phyloP scores from a whole-genome alignment of 768 basidiomycete genomes.

The Podaxis sp. region DNA sequence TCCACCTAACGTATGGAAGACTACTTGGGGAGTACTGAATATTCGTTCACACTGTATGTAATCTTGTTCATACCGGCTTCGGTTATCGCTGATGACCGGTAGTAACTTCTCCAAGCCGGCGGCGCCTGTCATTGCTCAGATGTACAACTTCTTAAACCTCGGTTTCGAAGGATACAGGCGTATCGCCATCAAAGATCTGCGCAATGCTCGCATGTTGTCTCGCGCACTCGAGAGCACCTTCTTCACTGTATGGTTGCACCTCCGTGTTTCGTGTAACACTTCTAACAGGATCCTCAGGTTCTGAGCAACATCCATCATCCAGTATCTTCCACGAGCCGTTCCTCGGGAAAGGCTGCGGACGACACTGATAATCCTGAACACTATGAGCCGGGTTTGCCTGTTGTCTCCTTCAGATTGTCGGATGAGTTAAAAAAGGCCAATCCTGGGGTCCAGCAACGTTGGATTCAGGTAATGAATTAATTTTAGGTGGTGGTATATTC shows the following conservation, averaged over 20 bases:
- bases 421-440: constrained; percentile 52
- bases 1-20: constrained; percentile 25
- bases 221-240: constrained; percentile 56
- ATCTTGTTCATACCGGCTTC: not conserved
- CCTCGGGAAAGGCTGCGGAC: constrained; percentile 11
- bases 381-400: constrained; percentile 57
- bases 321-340: constrained; percentile 20
- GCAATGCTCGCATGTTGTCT: constrained; percentile 57
- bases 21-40: constrained; percentile 60
- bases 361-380: constrained; percentile 40
- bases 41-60: constrained; percentile 52
- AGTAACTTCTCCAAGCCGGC: constrained; percentile 61
- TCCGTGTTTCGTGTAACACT: not conserved
- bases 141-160: constrained; percentile 61
- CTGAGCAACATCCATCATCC: constrained; percentile 52
- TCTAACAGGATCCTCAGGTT: constrained; percentile 27
- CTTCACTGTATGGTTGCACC: constrained; percentile 34
- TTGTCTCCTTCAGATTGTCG: constrained; percentile 59
- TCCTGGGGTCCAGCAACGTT: constrained; percentile 52
- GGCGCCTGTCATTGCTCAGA: constrained; percentile 55
- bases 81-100: not conserved
- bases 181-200: constrained; percentile 45
- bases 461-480: constrained; percentile 40
- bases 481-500: not conserved
- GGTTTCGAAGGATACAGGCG: constrained; percentile 55